A percentile compares a stretch with the other conserved stretches of the same genome.
Conservation (phyloP, 2,329 filamentous ascomycete genomes). For the Cadophora sp. region DNA sequence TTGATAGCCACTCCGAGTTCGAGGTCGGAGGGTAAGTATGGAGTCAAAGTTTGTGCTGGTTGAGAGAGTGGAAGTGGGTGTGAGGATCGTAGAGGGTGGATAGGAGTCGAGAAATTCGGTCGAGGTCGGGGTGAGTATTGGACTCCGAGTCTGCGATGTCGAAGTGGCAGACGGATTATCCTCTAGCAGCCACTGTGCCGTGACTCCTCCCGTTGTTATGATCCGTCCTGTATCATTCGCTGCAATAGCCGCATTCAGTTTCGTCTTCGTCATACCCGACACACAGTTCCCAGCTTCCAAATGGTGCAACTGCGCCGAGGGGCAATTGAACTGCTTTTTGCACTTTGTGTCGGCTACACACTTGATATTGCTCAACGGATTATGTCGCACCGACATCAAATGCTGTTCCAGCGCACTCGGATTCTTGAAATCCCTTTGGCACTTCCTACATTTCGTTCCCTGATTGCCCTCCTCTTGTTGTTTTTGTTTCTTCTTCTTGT, state of each 20-base stretch:
- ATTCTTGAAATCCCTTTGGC: background rate
- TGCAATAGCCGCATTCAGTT: background rate
- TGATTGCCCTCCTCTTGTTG: background rate
- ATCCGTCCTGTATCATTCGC: background rate
- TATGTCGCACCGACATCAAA: slow-evolving; percentile 25
- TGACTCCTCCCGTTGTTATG: background rate
- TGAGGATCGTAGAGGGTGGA: slow-evolving; percentile 3
- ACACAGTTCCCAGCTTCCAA: slow-evolving; percentile 28
- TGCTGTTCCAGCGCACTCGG: slow-evolving; percentile 21
- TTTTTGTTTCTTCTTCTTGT: background rate
- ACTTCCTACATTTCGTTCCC: background rate
- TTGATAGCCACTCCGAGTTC: background rate
- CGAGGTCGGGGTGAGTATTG: slow-evolving; percentile 10
- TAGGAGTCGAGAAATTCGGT: slow-evolving; percentile 15
- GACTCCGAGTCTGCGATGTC: slow-evolving; percentile 1
- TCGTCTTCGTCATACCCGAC: slow-evolving; percentile 26
- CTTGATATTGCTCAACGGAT: slow-evolving; percentile 26
- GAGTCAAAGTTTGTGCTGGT: background rate
- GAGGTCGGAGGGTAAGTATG: background rate
- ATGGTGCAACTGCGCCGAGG: slow-evolving; percentile 28
- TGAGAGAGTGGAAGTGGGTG: background rate
- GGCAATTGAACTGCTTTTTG: slow-evolving; percentile 27
- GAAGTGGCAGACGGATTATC: slow-evolving; percentile 4
- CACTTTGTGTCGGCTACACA: slow-evolving; percentile 24
- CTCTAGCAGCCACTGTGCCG: background rate